Conservation (phyloP, 768 basidiomycete genomes). For the Clavulina sp. region DNA sequence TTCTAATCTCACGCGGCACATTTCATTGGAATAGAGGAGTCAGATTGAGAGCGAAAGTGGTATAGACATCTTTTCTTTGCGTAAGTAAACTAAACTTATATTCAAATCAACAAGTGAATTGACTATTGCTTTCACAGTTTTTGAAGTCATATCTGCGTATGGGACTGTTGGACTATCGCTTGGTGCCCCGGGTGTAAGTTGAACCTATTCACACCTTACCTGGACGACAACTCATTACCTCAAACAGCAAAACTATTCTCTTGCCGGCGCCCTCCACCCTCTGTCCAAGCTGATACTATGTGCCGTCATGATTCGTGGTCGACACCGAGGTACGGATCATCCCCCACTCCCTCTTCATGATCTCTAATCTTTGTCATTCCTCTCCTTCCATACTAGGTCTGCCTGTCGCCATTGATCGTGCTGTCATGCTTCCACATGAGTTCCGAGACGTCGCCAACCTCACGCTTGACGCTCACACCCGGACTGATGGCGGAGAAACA, state of each 20-base stretch:
- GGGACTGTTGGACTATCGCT: conserved; percentile 81
- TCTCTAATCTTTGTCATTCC: neutral
- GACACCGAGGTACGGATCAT: conserved; percentile 48
- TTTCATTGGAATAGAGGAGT: conserved; percentile 31
- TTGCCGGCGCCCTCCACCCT: conserved; percentile 59
- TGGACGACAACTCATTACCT: conserved; percentile 6
- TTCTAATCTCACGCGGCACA: neutral
- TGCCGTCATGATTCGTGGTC: conserved; percentile 83
- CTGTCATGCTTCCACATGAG: conserved; percentile 63
- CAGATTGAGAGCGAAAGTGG: conserved; percentile 38
- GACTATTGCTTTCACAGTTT: conserved; percentile 27
- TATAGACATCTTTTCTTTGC: conserved; percentile 72
- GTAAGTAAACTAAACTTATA: conserved; percentile 26
- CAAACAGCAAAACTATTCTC: conserved; percentile 59
- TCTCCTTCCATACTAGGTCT: conserved; percentile 17
- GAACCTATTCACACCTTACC: neutral
- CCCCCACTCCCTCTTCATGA: conserved; percentile 12
- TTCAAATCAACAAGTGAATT: neutral
- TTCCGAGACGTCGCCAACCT: conserved; percentile 18
- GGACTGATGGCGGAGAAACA: no score
- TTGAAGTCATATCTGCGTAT: conserved; percentile 78
- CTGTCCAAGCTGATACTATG: conserved; percentile 79
- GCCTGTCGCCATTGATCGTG: conserved; percentile 76
- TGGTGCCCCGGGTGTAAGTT: conserved; percentile 60
- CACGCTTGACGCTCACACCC: no score